A percentile compares a stretch with the other conserved stretches of the same genome.
Evolutionary conservation across 2,329 filamentous ascomycete species (phyloP).

Genomic region (Grosmannia serpens): DNA sequence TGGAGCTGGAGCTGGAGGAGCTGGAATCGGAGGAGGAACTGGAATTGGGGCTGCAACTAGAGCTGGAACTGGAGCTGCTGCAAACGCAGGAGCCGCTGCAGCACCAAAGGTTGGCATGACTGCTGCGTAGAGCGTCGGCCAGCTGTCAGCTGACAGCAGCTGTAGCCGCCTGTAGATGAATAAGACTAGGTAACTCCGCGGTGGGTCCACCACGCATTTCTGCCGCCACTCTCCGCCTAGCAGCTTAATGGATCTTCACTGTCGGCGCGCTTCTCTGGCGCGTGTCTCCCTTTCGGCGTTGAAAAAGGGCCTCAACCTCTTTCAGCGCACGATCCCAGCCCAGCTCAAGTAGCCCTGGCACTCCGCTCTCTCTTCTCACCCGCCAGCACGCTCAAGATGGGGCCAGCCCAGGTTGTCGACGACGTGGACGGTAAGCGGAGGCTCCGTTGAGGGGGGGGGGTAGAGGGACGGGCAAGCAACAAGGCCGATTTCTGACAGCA

Average conservation of each 20-base stretch:
- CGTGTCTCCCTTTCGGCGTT: background rate
- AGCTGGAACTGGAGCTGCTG: background rate
- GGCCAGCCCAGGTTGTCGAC: conserved; percentile 34
- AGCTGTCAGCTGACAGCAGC: no score
- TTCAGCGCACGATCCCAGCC: background rate
- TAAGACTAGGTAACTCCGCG: no score
- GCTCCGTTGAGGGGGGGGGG: background rate
- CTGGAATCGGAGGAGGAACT: background rate
- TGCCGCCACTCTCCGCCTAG: conserved; percentile 1
- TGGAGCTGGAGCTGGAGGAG: background rate
- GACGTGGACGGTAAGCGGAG: conserved; percentile 34
- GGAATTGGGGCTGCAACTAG: background rate
- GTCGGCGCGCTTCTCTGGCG: background rate
- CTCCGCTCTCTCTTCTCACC: background rate
- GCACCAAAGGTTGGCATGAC: background rate
- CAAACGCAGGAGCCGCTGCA: background rate
- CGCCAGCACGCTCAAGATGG: conserved; percentile 23
- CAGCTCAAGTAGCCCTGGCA: background rate
- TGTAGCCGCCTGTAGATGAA: no score
- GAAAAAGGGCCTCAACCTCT: no score
- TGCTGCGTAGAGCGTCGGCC: background rate
- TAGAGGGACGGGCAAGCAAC: background rate
- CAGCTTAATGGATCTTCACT: conserved; percentile 9
- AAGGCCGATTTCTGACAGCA: background rate
- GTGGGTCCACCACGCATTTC: background rate